Evolutionary conservation across 1,284 basidiomycete species (phyloP).

Genomic region (Taiwanofungus camphoratus): DNA sequence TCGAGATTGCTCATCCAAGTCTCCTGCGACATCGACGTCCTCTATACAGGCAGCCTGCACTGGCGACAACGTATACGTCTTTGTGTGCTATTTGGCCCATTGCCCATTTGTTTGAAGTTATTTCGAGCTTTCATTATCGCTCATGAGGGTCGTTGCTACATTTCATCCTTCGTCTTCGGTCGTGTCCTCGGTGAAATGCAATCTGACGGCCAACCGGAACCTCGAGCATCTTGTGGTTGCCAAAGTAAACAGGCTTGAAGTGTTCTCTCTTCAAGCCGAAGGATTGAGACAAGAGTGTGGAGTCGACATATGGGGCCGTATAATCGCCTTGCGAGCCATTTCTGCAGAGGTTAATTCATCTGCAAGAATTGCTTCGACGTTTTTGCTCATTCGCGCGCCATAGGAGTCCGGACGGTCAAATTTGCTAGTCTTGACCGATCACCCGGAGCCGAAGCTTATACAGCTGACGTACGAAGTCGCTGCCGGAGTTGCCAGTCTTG

Average conservation of each 20-base stretch:
- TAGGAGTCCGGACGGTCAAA: slow-evolving; percentile 44
- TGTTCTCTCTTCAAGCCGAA: slow-evolving; percentile 54
- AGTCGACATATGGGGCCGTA: slow-evolving; percentile 60
- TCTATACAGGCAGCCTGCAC: neutral
- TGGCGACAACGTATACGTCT: neutral
- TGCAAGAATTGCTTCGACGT: slow-evolving; percentile 1
- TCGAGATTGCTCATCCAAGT: no score
- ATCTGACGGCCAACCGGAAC: slow-evolving; percentile 32
- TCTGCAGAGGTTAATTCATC: slow-evolving; percentile 41
- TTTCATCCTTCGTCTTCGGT: slow-evolving; percentile 66
- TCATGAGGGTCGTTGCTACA: slow-evolving; percentile 66
- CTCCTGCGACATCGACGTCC: neutral
- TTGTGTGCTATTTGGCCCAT: no score
- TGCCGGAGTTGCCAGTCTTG: slow-evolving; percentile 33
- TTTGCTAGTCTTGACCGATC: slow-evolving; percentile 60
- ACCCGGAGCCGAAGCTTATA: slow-evolving; percentile 66
- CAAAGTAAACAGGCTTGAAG: slow-evolving; percentile 56
- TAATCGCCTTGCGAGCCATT: slow-evolving; percentile 49
- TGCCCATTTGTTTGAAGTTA: neutral
- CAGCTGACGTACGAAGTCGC: slow-evolving; percentile 46
- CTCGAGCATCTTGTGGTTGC: slow-evolving; percentile 62
- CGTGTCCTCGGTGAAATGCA: slow-evolving; percentile 55
- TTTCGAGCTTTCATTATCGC: neutral
- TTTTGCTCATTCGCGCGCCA: neutral
- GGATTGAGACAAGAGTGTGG: slow-evolving; percentile 53